Base-by-base conservation (phyloP, 176 grass and related monocot genomes). In the Stipa capillata region DNA sequence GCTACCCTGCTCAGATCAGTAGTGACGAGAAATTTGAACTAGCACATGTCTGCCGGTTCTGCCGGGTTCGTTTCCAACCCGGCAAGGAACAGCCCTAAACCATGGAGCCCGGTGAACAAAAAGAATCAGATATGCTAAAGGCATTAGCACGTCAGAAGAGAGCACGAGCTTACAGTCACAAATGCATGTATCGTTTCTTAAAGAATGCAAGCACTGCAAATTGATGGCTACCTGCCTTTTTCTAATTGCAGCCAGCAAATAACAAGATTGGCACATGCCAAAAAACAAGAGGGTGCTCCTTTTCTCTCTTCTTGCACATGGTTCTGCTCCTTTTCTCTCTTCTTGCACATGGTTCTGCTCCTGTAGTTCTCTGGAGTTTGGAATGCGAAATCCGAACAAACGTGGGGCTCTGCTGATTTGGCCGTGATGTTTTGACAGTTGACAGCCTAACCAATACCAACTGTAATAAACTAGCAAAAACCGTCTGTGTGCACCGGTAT, bases 401-500 rank as follows among this genome's bases (percentile, higher is more conserved):
- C 21, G 55, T 20, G 9, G 32, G 67, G 42, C 31, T 51, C 8
- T 27, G 55, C 16, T 31, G 6, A 73, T 63, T 82, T 25, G 80
- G 49, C 57, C 10, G 16, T 25, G 43, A 72, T 52, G 21, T n/a
- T 31, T 53, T 64, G 80, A 83, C 68, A 62, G 11, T 51, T 23
- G 80, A 64, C 44, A 74, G 2, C 29, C 15, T 74, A 83, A 64
- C 69, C 3, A 40, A 62, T 7, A 79, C 63, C 77, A 37, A 67
- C 60, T n/a, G 5, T 52, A 79, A 79, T 25, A 65, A 79, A 63
- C 31, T 20, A 12, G 10, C 17, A 18, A 0, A 12, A 12, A n/a
- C n/a, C n/a, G n/a, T n/a, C n/a, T n/a, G n/a, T n/a, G n/a, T n/a
- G n/a, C n/a, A n/a, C n/a, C n/a, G n/a, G n/a, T n/a, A n/a, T n/a